Percentiles rank a stretch among this genome's conserved stretches.
phyloP scores from a whole-genome alignment of 2,329 filamentous ascomycete genomes.

The Ophiocordyceps camponoti-floridani region DNA sequence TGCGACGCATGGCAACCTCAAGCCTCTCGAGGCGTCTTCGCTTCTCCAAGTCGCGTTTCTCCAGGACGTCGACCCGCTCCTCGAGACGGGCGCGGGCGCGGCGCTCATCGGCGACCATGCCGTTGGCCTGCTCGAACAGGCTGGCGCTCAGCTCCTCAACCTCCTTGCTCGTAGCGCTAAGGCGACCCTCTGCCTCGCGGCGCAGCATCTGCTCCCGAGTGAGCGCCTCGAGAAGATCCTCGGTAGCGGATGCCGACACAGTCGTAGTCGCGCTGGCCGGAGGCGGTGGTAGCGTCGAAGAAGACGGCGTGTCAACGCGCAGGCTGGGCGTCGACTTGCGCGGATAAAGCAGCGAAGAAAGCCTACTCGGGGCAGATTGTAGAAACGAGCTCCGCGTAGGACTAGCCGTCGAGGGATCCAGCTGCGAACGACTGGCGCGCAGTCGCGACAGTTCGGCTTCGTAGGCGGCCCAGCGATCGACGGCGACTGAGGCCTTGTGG shows the following conservation, averaged over 20 bases:
- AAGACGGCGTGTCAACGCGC: slow-evolving; percentile 6
- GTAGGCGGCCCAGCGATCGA: slow-evolving; percentile 57
- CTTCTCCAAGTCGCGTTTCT: slow-evolving; percentile 54
- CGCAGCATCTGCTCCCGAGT: slow-evolving; percentile 49
- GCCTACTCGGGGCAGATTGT: slow-evolving; percentile 22
- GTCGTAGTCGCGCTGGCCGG: slow-evolving; percentile 9
- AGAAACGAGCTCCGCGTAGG: slow-evolving; percentile 26
- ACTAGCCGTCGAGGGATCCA: slow-evolving; percentile 6
- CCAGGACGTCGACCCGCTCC: slow-evolving; percentile 49
- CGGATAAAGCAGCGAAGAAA: slow-evolving; percentile 26
- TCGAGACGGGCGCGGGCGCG: slow-evolving; percentile 53
- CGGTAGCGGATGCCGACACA: slow-evolving; percentile 11
- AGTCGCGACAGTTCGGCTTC: slow-evolving; percentile 56
- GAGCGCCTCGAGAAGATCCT: slow-evolving; percentile 45
- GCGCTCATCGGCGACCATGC: slow-evolving; percentile 69
- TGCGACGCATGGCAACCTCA: slow-evolving; percentile 51
- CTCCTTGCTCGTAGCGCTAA: slow-evolving; percentile 50
- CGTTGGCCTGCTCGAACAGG: slow-evolving; percentile 69
- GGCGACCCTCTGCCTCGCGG: slow-evolving; percentile 47
- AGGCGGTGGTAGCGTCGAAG: neutral
- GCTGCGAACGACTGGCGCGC: slow-evolving; percentile 17
- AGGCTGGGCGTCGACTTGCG: slow-evolving; percentile 21
- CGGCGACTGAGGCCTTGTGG: slow-evolving; percentile 48
- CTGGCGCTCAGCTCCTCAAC: slow-evolving; percentile 61
- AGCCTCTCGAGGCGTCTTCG: slow-evolving; percentile 47